Base-by-base conservation (phyloP, 2,329 filamentous ascomycete genomes). In the Aquanectria penicillioides region DNA sequence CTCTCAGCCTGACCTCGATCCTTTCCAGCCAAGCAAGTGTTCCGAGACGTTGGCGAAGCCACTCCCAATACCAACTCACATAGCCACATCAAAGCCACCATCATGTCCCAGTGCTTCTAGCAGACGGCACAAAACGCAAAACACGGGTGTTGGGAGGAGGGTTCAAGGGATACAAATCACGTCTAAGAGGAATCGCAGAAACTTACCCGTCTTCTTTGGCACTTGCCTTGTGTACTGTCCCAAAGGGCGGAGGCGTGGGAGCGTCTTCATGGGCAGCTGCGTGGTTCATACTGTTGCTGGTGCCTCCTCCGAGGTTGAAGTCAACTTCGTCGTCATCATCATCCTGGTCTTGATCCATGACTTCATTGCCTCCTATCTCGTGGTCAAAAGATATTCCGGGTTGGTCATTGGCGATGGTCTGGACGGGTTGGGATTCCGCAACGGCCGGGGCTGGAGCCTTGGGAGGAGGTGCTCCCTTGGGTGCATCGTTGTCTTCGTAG, bases 401-500 rank as follows among this genome's bases (percentile, higher is more conserved):
- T 12, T 69, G 68, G 4, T 70, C 63, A 25, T 67, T 55, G 20
- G 74, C 69, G 18, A 58, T 62, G 36, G 70, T 67, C 17, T 70
- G 64, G 22, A 78, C 62, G 28, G 70, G 59, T 40, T 73, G 71
- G 44, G 70, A 44, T 18, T 67, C 64, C 13, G 72, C 65, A 31
- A 59, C 65, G 17, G 63, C 61, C 9, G 75, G 69, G 15, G 50
- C 71, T 25, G 73, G 64, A 44, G 71, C 71, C 59, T 71, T 66
- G 7, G 73, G 67, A 20, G 69, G 72, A 25, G 75, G 60, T 23
- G 75, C 69, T 63, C 79, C 62, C 52, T 82, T 80, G 26, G 81
- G 71, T 40, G 81, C 75, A 37, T 79, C 80, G 44, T 89, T 86
- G 65, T 90, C 89, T 64, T 91, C 87, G 71, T 91, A 90, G 59